Conservation (phyloP, 2,329 filamentous ascomycete species). For the Juglanconis sp. region DNA sequence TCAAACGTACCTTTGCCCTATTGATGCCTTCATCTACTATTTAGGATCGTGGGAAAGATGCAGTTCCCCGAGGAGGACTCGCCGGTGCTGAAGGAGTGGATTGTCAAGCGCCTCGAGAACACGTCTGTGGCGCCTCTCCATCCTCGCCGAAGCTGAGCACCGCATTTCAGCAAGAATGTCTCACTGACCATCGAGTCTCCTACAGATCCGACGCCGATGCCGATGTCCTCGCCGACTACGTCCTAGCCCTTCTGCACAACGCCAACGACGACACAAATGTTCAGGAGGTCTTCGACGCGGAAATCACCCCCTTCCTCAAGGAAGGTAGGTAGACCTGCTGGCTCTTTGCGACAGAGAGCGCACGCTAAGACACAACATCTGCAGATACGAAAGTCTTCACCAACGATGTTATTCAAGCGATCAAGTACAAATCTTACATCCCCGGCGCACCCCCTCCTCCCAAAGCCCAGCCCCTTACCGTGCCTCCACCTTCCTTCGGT, state of each 20-base stretch:
- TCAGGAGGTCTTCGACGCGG: constrained; percentile 64
- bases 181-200: constrained; percentile 1
- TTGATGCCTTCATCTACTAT: constrained; percentile 8
- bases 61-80: constrained; percentile 61
- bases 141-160: neutral
- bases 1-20: too few relatives aligned
- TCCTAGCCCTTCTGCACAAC: constrained; percentile 71
- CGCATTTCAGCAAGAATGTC: neutral
- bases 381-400: constrained; percentile 62
- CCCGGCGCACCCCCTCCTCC: constrained; percentile 50
- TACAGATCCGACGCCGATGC: constrained; percentile 72
- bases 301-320: constrained; percentile 72
- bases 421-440: constrained; percentile 60
- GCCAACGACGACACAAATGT: constrained; percentile 65
- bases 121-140: constrained; percentile 50
- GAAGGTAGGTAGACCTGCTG: constrained; percentile 48
- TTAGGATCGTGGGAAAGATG: constrained; percentile 40
- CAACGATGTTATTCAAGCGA: constrained; percentile 65
- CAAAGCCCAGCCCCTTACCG: constrained; percentile 19
- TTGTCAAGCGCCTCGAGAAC: constrained; percentile 72
- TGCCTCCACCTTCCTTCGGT: constrained; percentile 1
- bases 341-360: neutral
- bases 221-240: constrained; percentile 79
- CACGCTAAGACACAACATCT: neutral
- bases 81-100: constrained; percentile 69